phyloP scores from a whole-genome alignment of 179 eudicot species.

The Corrigiola litoralis region DNA sequence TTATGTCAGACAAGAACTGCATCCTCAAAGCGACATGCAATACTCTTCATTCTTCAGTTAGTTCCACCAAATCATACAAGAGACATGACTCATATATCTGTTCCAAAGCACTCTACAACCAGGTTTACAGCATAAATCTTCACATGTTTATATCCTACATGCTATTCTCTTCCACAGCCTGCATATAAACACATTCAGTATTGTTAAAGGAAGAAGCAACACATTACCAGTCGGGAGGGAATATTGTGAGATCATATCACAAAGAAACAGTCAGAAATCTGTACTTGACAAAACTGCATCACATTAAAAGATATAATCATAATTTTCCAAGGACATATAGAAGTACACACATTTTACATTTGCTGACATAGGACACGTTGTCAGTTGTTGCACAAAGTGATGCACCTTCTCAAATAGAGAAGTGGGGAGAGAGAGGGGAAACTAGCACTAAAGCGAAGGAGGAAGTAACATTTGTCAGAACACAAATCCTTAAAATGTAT shows the following conservation, averaged over 20 bases:
- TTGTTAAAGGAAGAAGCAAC: background rate
- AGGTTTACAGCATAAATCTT: background rate
- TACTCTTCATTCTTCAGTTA: slow-evolving; percentile 13
- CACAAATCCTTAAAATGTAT: background rate
- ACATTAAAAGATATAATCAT: background rate
- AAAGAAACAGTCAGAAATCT: background rate
- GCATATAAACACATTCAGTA: slow-evolving; percentile 10
- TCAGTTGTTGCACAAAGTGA: background rate
- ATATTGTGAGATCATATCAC: background rate
- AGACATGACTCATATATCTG: background rate
- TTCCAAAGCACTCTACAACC: slow-evolving; percentile 10
- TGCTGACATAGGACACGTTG: background rate
- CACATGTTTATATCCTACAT: slow-evolving; percentile 1
- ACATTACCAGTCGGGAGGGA: background rate
- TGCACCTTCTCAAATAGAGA: background rate
- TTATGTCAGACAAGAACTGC: slow-evolving; percentile 5
- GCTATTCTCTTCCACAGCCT: slow-evolving; percentile 27
- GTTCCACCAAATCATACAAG: slow-evolving; percentile 7
- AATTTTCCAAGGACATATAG: background rate
- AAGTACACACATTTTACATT: background rate
- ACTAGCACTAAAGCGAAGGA: too few relatives aligned
- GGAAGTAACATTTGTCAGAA: too few relatives aligned
- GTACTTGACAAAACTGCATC: background rate
- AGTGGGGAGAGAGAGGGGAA: background rate
- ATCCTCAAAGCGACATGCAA: background rate